Evolutionary conservation across 176 grass and related monocot genomes (phyloP), one percentile per base, ranked within the genome.

Genomic region (Eleusine coracana): DNA sequence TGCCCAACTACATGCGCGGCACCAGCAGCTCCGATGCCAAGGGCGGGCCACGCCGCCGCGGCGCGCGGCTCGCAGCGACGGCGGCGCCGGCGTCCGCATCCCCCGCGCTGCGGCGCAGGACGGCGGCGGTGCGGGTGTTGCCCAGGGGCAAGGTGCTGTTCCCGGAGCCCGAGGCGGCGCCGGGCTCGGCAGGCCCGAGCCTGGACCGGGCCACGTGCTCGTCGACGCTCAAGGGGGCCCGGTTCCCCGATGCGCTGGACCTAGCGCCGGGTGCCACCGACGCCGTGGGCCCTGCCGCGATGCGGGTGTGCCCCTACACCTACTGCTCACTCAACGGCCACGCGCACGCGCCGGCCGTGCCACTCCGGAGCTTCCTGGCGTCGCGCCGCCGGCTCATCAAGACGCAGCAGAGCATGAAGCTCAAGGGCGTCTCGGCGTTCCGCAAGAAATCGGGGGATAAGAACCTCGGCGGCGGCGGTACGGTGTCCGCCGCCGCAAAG

Each of bases 291-390:
- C 92, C 88, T 28, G 90, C 89, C 11, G 83, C 77, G 54, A 31
- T 81, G 66, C 82, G 90, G 18, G 93, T 93, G 21, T 98, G 96
- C 80, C 89, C 91, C 0, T 98, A 93, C 67, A 90, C 87, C 10
- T 98, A 96, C 85, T 98, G 96, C 76, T 98, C 93, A 44, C 86
- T 98, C 41, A 95, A 98, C 71, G 91, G 93, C 5, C 96, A 93
- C 88, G 55, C 4, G 67, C 91, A 98, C 63, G 73, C 88, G 56
- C 87, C 83, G 8, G 68, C 89, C 49, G 93, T 89, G 76, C 91
- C 97, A 27, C 86, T 98, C 44, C 94, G 85, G 83, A 86, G 87
- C 54, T 95, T 98, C 82, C 84, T 95, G 44, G 90, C 96, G 21
- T 90, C 70, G 58, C 92, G 88, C 44, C 88, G 93, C 20, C 86